Evolutionary conservation across 768 basidiomycete genomes (phyloP).

Genomic region (Tephrocybe sp.): DNA sequence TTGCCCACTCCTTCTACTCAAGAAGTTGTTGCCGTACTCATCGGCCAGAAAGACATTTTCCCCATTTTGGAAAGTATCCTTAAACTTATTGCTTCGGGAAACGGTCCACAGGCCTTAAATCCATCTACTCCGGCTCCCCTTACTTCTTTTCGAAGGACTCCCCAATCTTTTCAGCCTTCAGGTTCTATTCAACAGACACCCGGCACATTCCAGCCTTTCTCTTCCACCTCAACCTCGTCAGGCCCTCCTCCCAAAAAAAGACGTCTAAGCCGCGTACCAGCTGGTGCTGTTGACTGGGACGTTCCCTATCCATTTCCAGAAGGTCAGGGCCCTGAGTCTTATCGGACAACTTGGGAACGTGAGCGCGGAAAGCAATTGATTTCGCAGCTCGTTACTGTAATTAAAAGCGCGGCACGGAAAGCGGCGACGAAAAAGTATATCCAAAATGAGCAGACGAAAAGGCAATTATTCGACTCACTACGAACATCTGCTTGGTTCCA

Average conservation of each 20-base stretch:
- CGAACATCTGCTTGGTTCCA: constrained; percentile 1
- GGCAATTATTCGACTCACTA: constrained; percentile 11
- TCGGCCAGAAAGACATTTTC: constrained; percentile 65
- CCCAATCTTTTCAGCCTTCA: constrained; percentile 7
- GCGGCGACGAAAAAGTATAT: constrained; percentile 57
- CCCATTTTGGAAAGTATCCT: constrained; percentile 64
- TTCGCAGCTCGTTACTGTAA: constrained; percentile 56
- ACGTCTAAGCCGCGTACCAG: constrained; percentile 67
- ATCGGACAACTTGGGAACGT: constrained; percentile 62
- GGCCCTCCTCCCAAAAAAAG: constrained; percentile 54
- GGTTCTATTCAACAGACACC: background rate
- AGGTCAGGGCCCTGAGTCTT: constrained; percentile 72
- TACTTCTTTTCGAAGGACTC: constrained; percentile 15
- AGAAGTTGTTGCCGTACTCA: constrained; percentile 59
- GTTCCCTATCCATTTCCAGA: constrained; percentile 74
- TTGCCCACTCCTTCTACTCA: constrained; percentile 53
- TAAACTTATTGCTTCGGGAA: constrained; percentile 50
- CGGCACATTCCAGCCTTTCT: background rate
- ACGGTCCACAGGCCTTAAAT: background rate
- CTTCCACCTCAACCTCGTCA: background rate
- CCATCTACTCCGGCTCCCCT: constrained; percentile 6
- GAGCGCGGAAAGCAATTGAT: constrained; percentile 64
- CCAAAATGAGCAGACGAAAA: constrained; percentile 21
- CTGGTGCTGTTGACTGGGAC: constrained; percentile 82
- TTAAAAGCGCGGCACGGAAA: constrained; percentile 60